These are phyloP conservation scores for Agastache rugosa DNA, from an alignment of 257 asterid species.

Conservation along the genomic window DNA sequence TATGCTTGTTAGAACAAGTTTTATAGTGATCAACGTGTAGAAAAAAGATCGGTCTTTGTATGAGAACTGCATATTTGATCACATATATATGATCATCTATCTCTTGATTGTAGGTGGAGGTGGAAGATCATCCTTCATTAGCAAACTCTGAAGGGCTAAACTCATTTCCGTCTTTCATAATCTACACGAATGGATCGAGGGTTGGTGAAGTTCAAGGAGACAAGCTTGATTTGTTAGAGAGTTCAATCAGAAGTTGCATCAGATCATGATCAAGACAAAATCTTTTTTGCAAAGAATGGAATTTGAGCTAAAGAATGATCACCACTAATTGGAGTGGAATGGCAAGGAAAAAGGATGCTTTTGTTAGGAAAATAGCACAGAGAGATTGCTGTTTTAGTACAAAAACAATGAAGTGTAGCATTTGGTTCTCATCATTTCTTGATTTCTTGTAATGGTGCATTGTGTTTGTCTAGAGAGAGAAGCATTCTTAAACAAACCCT, in stretches of 20 bases:
- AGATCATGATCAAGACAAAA: slow-evolving; percentile 24
- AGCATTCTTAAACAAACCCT: not conserved
- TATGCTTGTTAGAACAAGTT: slow-evolving; percentile 6
- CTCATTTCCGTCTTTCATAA: slow-evolving; percentile 53
- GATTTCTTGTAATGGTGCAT: slow-evolving; percentile 8
- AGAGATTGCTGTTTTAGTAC: slow-evolving; percentile 33
- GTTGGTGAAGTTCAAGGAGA: slow-evolving; percentile 50
- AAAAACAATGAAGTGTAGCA: slow-evolving; percentile 3
- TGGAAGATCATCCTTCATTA: slow-evolving; percentile 58
- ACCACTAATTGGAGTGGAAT: no score
- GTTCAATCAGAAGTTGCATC: slow-evolving; percentile 50
- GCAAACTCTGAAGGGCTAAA: slow-evolving; percentile 55
- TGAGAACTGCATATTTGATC: not conserved
- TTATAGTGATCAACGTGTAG: not conserved
- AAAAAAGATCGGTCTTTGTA: not conserved
- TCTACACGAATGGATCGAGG: slow-evolving; percentile 59
- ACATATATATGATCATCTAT: not conserved
- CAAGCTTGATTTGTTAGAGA: slow-evolving; percentile 52
- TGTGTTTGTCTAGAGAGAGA: slow-evolving; percentile 6
- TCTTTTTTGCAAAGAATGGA: not conserved
- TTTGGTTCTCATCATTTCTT: slow-evolving; percentile 3
- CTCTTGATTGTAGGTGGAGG: slow-evolving; percentile 52
- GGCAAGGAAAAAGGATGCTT: not conserved
- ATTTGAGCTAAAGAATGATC: not conserved
- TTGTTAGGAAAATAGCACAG: slow-evolving; percentile 34